Percentiles rank a stretch among this genome's conserved stretches.
phyloP scores from a whole-genome alignment of 2,329 filamentous ascomycete genomes.

The Didymella exigua region DNA sequence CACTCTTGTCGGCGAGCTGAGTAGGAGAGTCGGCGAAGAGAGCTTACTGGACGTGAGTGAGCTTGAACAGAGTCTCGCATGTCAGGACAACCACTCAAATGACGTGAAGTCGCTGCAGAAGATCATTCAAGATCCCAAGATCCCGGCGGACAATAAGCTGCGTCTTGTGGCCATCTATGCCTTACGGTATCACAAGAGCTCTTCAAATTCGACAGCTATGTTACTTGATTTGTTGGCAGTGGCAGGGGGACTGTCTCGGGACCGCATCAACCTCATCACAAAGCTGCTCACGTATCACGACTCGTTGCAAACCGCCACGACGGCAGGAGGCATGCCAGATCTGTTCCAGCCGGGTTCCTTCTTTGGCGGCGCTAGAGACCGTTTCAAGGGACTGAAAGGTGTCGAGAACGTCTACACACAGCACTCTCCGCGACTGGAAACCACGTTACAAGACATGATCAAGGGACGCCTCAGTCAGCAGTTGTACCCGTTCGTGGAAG shows the following conservation, averaged over 20 bases:
- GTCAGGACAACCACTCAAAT: constrained; percentile 89
- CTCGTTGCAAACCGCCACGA: constrained; percentile 76
- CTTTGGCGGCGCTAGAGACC: constrained; percentile 83
- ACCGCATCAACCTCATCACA: constrained; percentile 77
- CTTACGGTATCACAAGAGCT: constrained; percentile 85
- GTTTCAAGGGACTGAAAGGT: constrained; percentile 93
- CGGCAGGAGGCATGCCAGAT: constrained; percentile 82
- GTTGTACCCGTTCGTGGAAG: constrained; percentile 92
- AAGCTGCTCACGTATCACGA: constrained; percentile 85
- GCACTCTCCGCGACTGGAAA: constrained; percentile 86
- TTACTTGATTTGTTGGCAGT: constrained; percentile 85
- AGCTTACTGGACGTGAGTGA: constrained; percentile 95
- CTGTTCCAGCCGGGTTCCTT: constrained; percentile 88
- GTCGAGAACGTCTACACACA: constrained; percentile 99
- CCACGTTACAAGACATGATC: constrained; percentile 88
- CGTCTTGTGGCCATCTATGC: constrained; percentile 93
- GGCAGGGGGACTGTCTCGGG: constrained; percentile 77
- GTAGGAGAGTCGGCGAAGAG: constrained; percentile 82
- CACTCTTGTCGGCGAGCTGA: constrained; percentile 91
- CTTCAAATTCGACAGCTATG: constrained; percentile 80
- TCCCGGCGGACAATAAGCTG: constrained; percentile 83
- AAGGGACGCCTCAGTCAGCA: constrained; percentile 86
- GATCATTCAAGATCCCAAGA: constrained; percentile 78
- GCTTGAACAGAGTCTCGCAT: constrained; percentile 93
- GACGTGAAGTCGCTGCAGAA: constrained; percentile 93